Percentiles rank a stretch among this genome's conserved stretches.
phyloP scores from a whole-genome alignment of 441 rosid species.

The Flueggea neowawraea region DNA sequence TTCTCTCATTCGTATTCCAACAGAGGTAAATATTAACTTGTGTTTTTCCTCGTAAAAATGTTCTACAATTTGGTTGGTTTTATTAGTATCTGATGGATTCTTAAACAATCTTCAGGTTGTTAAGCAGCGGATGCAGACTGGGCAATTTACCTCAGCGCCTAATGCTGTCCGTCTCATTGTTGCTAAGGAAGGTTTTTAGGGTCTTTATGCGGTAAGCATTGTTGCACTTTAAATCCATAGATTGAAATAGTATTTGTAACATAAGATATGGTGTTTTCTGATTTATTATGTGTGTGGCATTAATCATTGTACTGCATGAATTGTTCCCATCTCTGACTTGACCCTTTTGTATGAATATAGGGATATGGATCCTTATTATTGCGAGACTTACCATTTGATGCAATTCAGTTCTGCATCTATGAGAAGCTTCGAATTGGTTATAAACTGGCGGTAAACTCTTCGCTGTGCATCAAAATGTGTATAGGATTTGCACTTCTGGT shows the following conservation, averaged over 20 bases:
- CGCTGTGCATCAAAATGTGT: not conserved
- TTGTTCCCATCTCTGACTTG: constrained; percentile 3
- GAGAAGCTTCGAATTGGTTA: constrained; percentile 95
- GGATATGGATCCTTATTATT: constrained; percentile 88
- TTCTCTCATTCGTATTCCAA: constrained; percentile 94
- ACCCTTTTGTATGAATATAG: constrained; percentile 31
- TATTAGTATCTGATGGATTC: not conserved
- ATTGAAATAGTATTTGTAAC: too few species aligned
- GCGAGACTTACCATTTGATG: constrained; percentile 98
- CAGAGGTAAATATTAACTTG: constrained; percentile 54
- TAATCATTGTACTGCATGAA: constrained; percentile 4
- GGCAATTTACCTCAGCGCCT: constrained; percentile 49
- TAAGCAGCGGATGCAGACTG: constrained; percentile 50
- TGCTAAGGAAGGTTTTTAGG: constrained; percentile 43
- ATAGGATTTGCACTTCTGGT: not conserved
- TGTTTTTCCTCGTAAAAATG: constrained; percentile 6
- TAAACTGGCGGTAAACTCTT: constrained; percentile 67
- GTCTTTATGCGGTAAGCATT: constrained; percentile 61
- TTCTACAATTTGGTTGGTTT: not conserved
- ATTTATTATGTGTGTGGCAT: not conserved
- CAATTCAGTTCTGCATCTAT: constrained; percentile 92
- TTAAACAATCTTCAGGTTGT: constrained; percentile 61
- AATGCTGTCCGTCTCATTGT: constrained; percentile 42
- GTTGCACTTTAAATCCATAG: not conserved
- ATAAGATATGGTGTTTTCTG: not conserved